Conservation (phyloP, 495 filamentous ascomycete genomes). For the Podospora pseudoanserina region DNA sequence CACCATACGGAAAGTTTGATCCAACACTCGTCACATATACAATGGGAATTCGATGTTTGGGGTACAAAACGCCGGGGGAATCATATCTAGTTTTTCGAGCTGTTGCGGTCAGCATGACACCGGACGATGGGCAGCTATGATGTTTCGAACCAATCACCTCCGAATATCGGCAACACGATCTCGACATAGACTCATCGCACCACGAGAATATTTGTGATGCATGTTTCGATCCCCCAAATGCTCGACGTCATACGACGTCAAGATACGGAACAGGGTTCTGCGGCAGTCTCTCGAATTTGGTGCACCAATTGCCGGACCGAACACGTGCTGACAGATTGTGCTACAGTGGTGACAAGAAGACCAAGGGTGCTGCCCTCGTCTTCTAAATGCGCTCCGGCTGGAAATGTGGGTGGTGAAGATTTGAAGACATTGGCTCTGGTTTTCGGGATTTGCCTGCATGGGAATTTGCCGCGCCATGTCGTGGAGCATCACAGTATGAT, state of each 20-base stretch:
- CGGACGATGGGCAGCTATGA: not conserved
- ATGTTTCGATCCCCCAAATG: not conserved
- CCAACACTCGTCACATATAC: not conserved
- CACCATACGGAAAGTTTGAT: not conserved
- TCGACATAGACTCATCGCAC: not conserved
- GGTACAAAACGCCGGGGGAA: not conserved
- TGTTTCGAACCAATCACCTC: not conserved
- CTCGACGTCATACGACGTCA: not conserved
- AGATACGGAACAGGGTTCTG: not conserved
- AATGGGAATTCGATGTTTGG: not conserved
- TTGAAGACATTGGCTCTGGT: slow-evolving; percentile 27
- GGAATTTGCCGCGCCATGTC: slow-evolving; percentile 26
- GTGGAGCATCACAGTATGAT: slow-evolving; percentile 26
- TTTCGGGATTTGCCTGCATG: slow-evolving; percentile 33
- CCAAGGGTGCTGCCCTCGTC: slow-evolving; percentile 98
- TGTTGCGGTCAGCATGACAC: not conserved
- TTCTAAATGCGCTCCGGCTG: slow-evolving; percentile 61
- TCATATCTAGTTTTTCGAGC: not conserved
- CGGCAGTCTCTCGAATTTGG: slow-evolving; percentile 17
- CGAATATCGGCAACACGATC: not conserved
- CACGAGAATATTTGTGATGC: not conserved
- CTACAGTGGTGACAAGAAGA: slow-evolving; percentile 99
- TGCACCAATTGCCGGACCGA: slow-evolving; percentile 12
- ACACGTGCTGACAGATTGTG: slow-evolving; percentile 22
- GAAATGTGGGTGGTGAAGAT: slow-evolving; percentile 27